Conservation (phyloP, 1,284 basidiomycete species). For the Ceratobasidium sp. region DNA sequence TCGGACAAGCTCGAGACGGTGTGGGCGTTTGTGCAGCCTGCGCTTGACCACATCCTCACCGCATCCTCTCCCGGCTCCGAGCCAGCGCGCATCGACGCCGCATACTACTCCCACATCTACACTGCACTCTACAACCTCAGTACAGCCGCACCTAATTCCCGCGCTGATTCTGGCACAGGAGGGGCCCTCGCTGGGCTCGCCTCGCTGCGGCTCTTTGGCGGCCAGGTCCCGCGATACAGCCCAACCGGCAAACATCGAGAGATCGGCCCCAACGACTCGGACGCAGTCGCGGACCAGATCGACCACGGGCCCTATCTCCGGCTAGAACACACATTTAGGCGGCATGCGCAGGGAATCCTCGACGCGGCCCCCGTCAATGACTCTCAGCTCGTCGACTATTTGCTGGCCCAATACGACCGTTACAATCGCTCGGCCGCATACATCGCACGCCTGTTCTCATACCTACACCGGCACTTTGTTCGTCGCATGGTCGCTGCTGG, state of each 20-base stretch:
- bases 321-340: slow-evolving; percentile 20
- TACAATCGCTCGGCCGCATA: slow-evolving; percentile 39
- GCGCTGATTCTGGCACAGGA: neutral
- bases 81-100: slow-evolving; percentile 17
- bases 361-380: slow-evolving; percentile 23
- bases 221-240: neutral
- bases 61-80: slow-evolving; percentile 4
- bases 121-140: slow-evolving; percentile 26
- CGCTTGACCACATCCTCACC: slow-evolving; percentile 14
- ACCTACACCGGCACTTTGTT: slow-evolving; percentile 43
- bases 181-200: slow-evolving; percentile 1
- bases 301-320: slow-evolving; percentile 30
- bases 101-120: slow-evolving; percentile 24
- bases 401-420: slow-evolving; percentile 10
- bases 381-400: slow-evolving; percentile 19
- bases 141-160: neutral
- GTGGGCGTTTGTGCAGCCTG: slow-evolving; percentile 28
- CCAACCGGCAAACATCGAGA: slow-evolving; percentile 17
- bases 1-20: slow-evolving; percentile 7
- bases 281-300: slow-evolving; percentile 21
- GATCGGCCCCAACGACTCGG: neutral
- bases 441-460: slow-evolving; percentile 42
- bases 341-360: neutral
- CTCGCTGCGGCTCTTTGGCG: slow-evolving; percentile 15
- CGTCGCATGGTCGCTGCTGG: slow-evolving; percentile 42